Evolutionary conservation across 306 rosid species (phyloP).

Genomic region (Bauhinia variegata): DNA sequence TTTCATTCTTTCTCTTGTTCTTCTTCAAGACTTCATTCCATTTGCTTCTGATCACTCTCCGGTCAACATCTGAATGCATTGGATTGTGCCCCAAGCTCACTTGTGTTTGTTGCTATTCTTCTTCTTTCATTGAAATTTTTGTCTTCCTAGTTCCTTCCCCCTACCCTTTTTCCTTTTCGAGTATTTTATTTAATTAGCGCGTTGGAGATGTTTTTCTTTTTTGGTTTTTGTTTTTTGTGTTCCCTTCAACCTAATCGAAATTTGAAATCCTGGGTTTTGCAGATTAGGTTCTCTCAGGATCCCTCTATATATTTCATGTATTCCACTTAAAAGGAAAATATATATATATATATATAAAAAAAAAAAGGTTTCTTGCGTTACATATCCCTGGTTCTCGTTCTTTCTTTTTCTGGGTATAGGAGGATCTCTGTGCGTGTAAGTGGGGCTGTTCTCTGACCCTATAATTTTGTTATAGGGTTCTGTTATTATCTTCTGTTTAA

Average conservation of each 20-base stretch:
- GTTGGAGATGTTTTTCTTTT: conserved; percentile 31
- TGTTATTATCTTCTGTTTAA: not conserved
- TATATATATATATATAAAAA: no score
- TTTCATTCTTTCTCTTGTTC: not conserved
- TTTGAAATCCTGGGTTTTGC: conserved; percentile 7
- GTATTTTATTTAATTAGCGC: not conserved
- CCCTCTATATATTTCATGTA: not conserved
- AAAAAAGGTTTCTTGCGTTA: not conserved
- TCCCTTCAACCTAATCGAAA: conserved; percentile 28
- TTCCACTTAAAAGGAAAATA: no score
- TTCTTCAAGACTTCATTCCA: not conserved
- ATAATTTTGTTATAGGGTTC: conserved; percentile 31
- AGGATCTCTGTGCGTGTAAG: not conserved
- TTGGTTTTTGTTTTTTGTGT: conserved; percentile 20
- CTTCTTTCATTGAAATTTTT: not conserved
- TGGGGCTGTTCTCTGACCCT: conserved; percentile 3
- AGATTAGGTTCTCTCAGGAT: not conserved
- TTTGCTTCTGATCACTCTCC: not conserved
- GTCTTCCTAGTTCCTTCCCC: no score
- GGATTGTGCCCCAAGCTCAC: not conserved
- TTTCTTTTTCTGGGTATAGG: not conserved
- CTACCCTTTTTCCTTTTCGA: no score
- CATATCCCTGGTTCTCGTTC: no score
- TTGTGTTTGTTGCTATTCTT: not conserved
- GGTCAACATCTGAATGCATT: not conserved